A percentile compares a stretch with the other conserved stretches of the same genome.
Evolutionary conservation across 345 rosid species (phyloP).

Genomic region (Eucalyptus curtisii): DNA sequence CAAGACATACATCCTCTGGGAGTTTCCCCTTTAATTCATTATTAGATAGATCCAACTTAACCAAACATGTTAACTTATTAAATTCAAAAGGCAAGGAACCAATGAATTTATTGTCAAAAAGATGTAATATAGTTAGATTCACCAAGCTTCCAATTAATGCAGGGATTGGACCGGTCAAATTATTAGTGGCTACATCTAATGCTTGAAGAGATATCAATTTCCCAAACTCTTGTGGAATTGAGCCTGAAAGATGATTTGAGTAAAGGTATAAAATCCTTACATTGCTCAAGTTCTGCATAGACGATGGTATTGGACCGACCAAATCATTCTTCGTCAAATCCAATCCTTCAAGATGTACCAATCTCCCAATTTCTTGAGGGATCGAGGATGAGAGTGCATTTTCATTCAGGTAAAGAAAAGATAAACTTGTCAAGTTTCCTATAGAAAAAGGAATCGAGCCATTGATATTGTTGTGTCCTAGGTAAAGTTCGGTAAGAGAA

Average conservation of each 20-base stretch:
- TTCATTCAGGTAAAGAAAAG: not conserved
- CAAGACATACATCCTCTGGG: not conserved
- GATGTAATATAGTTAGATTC: rapidly evolving
- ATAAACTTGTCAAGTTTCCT: not conserved
- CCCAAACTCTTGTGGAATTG: too few relatives aligned
- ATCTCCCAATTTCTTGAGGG: not conserved
- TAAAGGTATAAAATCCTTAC: rapidly evolving
- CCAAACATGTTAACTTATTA: rapidly evolving
- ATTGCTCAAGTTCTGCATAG: rapidly evolving
- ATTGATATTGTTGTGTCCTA: rapidly evolving
- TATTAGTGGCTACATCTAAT: rapidly evolving
- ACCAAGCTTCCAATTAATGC: too few relatives aligned
- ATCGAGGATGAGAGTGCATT: not conserved
- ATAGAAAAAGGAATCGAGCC: not conserved
- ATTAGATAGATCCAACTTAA: rapidly evolving
- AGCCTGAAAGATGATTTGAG: too few relatives aligned
- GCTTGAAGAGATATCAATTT: too few relatives aligned
- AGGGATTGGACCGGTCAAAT: too few relatives aligned
- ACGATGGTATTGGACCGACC: not conserved
- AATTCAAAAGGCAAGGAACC: too few relatives aligned
- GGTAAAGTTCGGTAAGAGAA: too few relatives aligned
- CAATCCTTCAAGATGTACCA: not conserved
- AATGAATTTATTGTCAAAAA: rapidly evolving
- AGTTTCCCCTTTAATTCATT: too few relatives aligned
- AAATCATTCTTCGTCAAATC: not conserved